These are phyloP conservation scores for Zea mays DNA, from an alignment of 176 grass and related monocot genomes.

Conservation along the genomic window Zm-B73-REFERENCE-NAM-5.0 NC_050100.1:219605001-219605500, in stretches of 20 bases:
- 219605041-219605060: constrained; percentile 86
- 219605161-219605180: constrained; percentile 10
- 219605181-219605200: constrained; percentile 8
- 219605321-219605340: too few species aligned
- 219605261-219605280: background rate
- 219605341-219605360: too few species aligned
- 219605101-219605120: constrained; percentile 20
- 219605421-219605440: too few species aligned
- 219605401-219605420: too few species aligned
- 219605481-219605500: too few species aligned
- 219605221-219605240: background rate
- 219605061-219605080: constrained; percentile 71
- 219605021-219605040: constrained; percentile 57
- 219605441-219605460: too few species aligned
- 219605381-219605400: too few species aligned
- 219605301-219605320: background rate
- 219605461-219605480: too few species aligned
- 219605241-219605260: background rate
- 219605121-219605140: constrained; percentile 29
- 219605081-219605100: constrained; percentile 68
- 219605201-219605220: constrained; percentile 5
- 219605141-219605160: constrained; percentile 20
- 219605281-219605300: background rate
- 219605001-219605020: constrained; percentile 77
- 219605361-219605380: too few species aligned